Conservation (phyloP, 1,139 yeast genomes). For the Hyphopichia pseudoburtonii region DNA sequence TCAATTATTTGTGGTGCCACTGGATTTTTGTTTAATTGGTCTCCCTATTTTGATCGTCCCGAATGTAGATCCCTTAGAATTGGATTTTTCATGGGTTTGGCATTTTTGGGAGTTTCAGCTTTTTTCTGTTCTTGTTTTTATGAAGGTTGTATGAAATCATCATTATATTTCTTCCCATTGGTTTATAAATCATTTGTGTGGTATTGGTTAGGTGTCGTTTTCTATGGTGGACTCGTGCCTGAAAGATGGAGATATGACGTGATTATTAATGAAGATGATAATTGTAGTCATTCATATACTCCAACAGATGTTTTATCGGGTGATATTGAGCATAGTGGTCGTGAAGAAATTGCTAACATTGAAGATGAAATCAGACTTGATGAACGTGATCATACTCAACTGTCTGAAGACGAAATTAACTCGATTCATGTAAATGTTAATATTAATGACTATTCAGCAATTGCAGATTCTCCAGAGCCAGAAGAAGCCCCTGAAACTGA, state of each 20-base stretch:
- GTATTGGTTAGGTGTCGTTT: constrained; percentile 80
- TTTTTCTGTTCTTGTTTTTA: constrained; percentile 55
- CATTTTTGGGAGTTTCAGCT: constrained; percentile 71
- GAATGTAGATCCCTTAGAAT: constrained; percentile 80
- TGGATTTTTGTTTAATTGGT: constrained; percentile 86
- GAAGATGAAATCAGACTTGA: constrained; percentile 30
- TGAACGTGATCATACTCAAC: constrained; percentile 7
- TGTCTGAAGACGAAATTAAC: constrained; percentile 9
- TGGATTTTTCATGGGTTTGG: constrained; percentile 78
- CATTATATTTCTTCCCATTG: constrained; percentile 60
- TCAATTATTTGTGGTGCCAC: constrained; percentile 66
- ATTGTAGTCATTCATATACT: constrained; percentile 28
- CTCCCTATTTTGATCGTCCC: constrained; percentile 83
- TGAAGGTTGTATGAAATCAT: constrained; percentile 56
- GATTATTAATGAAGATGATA: constrained; percentile 43
- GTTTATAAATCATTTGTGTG: constrained; percentile 63
- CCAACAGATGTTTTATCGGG: constrained; percentile 38
- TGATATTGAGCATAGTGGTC: constrained; percentile 38
- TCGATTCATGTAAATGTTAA: too few relatives aligned
- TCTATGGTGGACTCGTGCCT: constrained; percentile 86
- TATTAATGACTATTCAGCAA: too few relatives aligned
- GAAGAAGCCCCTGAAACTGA: constrained; percentile 7
- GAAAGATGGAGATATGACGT: constrained; percentile 81
- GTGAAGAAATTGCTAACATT: constrained; percentile 48
- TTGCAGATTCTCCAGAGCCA: constrained; percentile 15